Evolutionary conservation across 257 asterid species (phyloP).

Genomic region (Penstemon davidsonii): DNA sequence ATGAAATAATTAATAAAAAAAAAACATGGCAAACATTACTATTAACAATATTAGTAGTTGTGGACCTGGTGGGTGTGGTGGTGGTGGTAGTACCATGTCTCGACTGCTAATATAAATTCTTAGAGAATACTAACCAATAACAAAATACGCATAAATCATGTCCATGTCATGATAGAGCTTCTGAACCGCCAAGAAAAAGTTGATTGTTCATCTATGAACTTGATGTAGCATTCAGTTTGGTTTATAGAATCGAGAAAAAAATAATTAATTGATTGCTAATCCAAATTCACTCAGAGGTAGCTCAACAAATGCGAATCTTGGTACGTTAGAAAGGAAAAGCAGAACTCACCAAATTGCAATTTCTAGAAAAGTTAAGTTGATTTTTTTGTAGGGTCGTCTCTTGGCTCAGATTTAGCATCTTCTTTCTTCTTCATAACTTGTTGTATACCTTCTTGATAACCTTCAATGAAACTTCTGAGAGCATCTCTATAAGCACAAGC

Average conservation of each 20-base stretch:
- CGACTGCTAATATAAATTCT: background rate
- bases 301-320: background rate
- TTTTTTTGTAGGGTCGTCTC: slow-evolving; percentile 36
- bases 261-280: background rate
- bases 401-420: slow-evolving; percentile 40
- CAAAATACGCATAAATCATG: background rate
- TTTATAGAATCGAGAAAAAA: too few species aligned
- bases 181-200: background rate
- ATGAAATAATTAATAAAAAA: too few species aligned
- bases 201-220: background rate
- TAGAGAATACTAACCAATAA: too few species aligned
- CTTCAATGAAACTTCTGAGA: slow-evolving; percentile 82
- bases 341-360: slow-evolving; percentile 19
- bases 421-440: slow-evolving; percentile 71
- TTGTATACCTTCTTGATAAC: slow-evolving; percentile 91
- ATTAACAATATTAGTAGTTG: too few species aligned
- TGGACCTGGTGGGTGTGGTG: background rate
- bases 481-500: slow-evolving; percentile 91
- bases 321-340: background rate
- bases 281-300: background rate
- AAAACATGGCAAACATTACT: too few species aligned
- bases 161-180: slow-evolving; percentile 2
- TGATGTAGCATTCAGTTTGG: background rate
- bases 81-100: background rate
- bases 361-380: slow-evolving; percentile 2